These are phyloP conservation scores for Penstemon davidsonii DNA, from an alignment of 257 asterid genomes.

Conservation along the genomic window DNA sequence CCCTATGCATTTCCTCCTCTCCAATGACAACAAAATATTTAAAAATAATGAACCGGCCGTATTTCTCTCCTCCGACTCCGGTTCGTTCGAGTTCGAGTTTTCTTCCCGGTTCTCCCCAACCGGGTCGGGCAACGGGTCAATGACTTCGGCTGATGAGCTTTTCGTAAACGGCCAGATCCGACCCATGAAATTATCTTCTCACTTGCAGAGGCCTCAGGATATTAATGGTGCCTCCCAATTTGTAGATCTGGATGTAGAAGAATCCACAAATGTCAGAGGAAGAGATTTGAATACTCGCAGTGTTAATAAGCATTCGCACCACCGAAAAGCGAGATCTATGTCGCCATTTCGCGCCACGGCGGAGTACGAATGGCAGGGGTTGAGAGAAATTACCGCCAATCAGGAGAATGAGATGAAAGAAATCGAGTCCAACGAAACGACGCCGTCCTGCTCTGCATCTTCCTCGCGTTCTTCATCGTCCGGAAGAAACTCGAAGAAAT, in stretches of 20 bases:
- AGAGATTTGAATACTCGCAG: conserved; percentile 45
- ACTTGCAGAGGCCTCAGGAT: no score
- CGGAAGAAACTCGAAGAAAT: conserved; percentile 62
- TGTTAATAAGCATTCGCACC: conserved; percentile 27
- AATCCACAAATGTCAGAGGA: conserved; percentile 27
- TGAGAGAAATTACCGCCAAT: background rate
- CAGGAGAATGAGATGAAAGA: conserved; percentile 23
- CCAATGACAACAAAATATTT: conserved; percentile 3
- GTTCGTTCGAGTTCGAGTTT: conserved; percentile 61
- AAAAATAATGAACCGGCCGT: conserved; percentile 31
- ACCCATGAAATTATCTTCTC: conserved; percentile 35
- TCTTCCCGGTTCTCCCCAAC: conserved; percentile 44
- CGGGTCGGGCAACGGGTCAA: conserved; percentile 34
- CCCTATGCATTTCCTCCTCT: conserved; percentile 52
- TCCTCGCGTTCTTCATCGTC: conserved; percentile 63
- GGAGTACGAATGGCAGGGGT: no score
- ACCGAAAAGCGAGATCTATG: conserved; percentile 65
- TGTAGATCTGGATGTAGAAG: conserved; percentile 31
- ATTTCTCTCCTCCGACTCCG: conserved; percentile 45
- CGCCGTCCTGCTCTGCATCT: conserved; percentile 61
- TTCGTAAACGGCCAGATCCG: conserved; percentile 68
- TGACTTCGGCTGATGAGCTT: conserved; percentile 60
- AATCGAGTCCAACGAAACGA: conserved; percentile 47
- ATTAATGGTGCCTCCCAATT: background rate
- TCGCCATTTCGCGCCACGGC: conserved; percentile 41